Base-by-base conservation (phyloP, 305 asterid species). In the Rubia occidens region DNA sequence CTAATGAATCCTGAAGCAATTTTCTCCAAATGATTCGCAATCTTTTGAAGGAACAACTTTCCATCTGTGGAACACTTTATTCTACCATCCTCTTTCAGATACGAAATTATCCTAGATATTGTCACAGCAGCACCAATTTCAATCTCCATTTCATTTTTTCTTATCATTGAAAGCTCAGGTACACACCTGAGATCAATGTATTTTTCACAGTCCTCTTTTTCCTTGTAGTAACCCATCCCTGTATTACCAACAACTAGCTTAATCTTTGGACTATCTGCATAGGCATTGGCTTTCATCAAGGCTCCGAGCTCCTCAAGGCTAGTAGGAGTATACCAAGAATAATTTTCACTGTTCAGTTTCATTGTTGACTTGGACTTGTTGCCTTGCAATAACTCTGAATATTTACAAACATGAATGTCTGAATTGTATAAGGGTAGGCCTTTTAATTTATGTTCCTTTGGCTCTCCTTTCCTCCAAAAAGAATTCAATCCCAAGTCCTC, bases 401-500 rank as follows among this genome's bases (percentile, higher is more conserved):
- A 73, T 17, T 75, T 64, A 77, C 66, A 66, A 1, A 72, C 40
- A 58, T 76, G 77, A 54, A 78, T 71, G 29, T 72, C 72, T 47
- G 79, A 78, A 76, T 75, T 65, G 76, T 83, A 86, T 6, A 70
- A 71, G 37, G 96, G 90, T 32, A 89, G 75, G 64, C 70, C 78
- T 63, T 73, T 74, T 15, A 74, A 18, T 76, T 68, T 83, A 39
- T 64, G 72, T 61, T 81, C 87, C 49, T 58, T 74, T 6, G 68
- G 14, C 64, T 87, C 95, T 60, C 79, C 89, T 21, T 83, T 85
- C 71, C 72, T 77, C 88, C 90, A 88, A 45, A 85, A 89, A 4
- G 85, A 82, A 79, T 88, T 88, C 56, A 88, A 60, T 71, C 96
- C 96, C 76, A 89, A 75, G 82, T 89, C 96, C 75, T 89, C 96